phyloP scores from a whole-genome alignment of 1,284 basidiomycete species.

The Thelephora terrestris region DNA sequence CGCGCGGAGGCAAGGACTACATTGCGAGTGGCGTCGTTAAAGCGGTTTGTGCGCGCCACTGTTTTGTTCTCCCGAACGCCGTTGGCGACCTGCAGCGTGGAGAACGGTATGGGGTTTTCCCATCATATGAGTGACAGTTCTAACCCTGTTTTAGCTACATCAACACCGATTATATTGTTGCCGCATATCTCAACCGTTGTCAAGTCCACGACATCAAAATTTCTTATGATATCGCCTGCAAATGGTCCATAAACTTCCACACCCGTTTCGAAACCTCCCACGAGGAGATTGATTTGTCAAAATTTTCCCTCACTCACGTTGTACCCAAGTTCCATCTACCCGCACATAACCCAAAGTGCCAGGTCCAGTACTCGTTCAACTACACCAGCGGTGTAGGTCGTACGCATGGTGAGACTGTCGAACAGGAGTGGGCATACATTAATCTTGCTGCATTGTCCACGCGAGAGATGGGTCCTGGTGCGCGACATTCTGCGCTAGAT shows the following conservation, averaged over 20 bases:
- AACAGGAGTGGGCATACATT: constrained; percentile 14
- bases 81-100: no score
- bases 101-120: constrained; percentile 23
- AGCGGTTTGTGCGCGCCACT: constrained; percentile 14
- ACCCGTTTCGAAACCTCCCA: no score
- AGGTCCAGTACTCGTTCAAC: constrained; percentile 16
- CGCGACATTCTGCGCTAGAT: constrained; percentile 15
- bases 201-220: constrained; percentile 12
- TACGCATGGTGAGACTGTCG: no score
- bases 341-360: constrained; percentile 15
- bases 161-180: constrained; percentile 29
- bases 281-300: no score
- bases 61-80: constrained; percentile 13
- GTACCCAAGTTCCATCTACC: constrained; percentile 20
- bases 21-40: constrained; percentile 15
- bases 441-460: constrained; percentile 15
- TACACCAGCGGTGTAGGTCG: no score
- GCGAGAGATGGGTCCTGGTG: constrained; percentile 16
- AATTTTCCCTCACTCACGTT: constrained; percentile 10
- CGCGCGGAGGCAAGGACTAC: constrained; percentile 11
- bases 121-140: not conserved
- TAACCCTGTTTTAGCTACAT: constrained; percentile 20
- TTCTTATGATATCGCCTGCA: constrained; percentile 28
- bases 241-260: constrained; percentile 18
- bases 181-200: constrained; percentile 12